Conservation (phyloP, 768 basidiomycete species). For the Gloeostereum incarnatum region DNA sequence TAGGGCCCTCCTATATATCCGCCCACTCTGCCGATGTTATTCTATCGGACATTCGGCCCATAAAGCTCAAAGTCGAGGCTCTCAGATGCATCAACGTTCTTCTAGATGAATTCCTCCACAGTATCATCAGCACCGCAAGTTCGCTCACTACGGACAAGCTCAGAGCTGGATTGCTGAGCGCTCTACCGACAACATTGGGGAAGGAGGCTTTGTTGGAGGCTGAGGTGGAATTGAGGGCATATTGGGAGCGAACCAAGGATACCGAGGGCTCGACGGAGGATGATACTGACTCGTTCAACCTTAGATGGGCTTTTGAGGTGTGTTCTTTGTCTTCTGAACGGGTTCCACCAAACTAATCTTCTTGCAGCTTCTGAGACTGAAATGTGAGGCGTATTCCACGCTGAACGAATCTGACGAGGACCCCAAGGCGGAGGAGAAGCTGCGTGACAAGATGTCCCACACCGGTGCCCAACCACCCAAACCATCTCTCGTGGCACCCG, state of each 20-base stretch:
- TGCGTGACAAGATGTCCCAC: conserved; percentile 52
- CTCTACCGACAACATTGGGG: conserved; percentile 74
- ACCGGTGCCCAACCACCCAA: conserved; percentile 42
- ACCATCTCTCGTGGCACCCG: conserved; percentile 59
- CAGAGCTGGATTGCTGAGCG: conserved; percentile 58
- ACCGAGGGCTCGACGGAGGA: conserved; percentile 30
- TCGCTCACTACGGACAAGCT: conserved; percentile 70
- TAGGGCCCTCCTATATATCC: conserved; percentile 72
- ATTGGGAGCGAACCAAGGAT: conserved; percentile 66
- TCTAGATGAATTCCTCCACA: conserved; percentile 78
- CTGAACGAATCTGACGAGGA: conserved; percentile 78
- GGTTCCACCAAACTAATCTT: too few relatives aligned
- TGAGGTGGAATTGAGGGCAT: conserved; percentile 84
- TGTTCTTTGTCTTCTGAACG: conserved; percentile 12
- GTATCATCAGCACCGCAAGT: conserved; percentile 53
- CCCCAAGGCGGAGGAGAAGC: conserved; percentile 46
- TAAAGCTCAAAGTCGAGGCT: conserved; percentile 72
- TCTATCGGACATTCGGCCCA: conserved; percentile 89
- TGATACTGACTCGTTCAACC: conserved; percentile 49
- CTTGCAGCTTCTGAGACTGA: conserved; percentile 75
- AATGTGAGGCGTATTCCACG: conserved; percentile 84
- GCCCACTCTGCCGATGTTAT: conserved; percentile 82
- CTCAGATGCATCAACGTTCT: conserved; percentile 71
- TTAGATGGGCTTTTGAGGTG: conserved; percentile 75
- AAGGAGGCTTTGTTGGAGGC: conserved; percentile 92